Conservation (phyloP, 192 early-diverging fungal species). For the Physocladia obscura region DNA sequence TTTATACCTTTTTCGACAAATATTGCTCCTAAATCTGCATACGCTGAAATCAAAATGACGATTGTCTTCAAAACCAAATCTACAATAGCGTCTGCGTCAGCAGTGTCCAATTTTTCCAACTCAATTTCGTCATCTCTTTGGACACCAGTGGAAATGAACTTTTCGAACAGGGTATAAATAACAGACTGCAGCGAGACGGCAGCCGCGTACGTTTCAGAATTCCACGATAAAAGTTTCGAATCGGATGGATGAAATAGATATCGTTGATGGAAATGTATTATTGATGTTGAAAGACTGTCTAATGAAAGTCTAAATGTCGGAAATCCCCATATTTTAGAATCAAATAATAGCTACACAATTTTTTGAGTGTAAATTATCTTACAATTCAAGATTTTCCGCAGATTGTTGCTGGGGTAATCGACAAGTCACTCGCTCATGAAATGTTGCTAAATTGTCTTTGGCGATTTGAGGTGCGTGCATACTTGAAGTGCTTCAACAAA, state of each 20-base stretch:
- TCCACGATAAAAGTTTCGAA: conserved; percentile 4
- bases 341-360: neutral
- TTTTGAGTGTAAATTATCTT: neutral
- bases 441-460: conserved; percentile 34
- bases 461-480: conserved; percentile 30
- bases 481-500: conserved; percentile 36
- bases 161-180: conserved; percentile 12
- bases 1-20: conserved; percentile 27
- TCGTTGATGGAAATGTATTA: conserved; percentile 4
- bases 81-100: neutral
- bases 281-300: neutral
- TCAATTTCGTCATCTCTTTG: neutral
- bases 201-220: neutral
- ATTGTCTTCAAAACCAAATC: conserved; percentile 12
- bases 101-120: neutral
- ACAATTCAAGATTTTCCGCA: neutral
- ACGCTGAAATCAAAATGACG: conserved; percentile 27
- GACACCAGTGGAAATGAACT: neutral
- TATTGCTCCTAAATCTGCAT: conserved; percentile 27
- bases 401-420: conserved; percentile 6
- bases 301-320: neutral
- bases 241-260: conserved; percentile 11
- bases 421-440: conserved; percentile 24
- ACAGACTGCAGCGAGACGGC: neutral
- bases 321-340: neutral